Evolutionary conservation across 2,329 filamentous ascomycete species (phyloP).

Genomic region (Ophiostoma pallidulum): DNA sequence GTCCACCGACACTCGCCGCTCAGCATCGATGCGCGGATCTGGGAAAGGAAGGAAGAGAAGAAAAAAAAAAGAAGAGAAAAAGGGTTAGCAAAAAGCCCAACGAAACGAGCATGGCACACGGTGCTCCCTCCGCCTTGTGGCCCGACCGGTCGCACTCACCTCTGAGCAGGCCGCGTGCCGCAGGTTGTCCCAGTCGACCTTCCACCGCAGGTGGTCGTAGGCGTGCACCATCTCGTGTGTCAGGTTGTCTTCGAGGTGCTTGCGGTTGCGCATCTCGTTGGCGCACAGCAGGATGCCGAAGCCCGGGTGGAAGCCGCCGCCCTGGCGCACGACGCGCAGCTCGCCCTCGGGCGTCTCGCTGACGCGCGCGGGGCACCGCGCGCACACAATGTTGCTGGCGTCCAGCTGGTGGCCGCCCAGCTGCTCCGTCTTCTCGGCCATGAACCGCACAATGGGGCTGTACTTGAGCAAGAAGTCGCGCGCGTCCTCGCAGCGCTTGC

Average conservation of each 20-base stretch:
- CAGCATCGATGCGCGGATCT: constrained; percentile 88
- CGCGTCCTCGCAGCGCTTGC: constrained; percentile 68
- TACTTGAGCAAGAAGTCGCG: constrained; percentile 77
- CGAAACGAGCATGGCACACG: too few relatives aligned
- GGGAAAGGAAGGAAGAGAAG: neutral
- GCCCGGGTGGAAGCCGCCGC: constrained; percentile 76
- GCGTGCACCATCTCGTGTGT: constrained; percentile 98
- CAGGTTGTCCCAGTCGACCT: constrained; percentile 72
- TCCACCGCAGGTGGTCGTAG: constrained; percentile 86
- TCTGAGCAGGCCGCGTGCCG: constrained; percentile 91
- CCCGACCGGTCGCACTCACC: too few relatives aligned
- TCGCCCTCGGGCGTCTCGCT: neutral
- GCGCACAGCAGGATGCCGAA: constrained; percentile 89
- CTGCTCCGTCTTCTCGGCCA: constrained; percentile 69
- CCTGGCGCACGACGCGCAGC: constrained; percentile 48
- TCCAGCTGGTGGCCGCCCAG: constrained; percentile 66
- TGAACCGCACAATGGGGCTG: constrained; percentile 78
- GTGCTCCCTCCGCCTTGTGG: too few relatives aligned
- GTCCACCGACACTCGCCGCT: constrained; percentile 90
- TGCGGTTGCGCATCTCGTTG: constrained; percentile 72
- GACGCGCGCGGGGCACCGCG: constrained; percentile 58
- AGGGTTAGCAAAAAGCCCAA: too few relatives aligned
- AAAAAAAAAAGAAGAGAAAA: constrained; percentile 1
- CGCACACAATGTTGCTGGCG: constrained; percentile 67
- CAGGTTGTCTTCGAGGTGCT: constrained; percentile 85